phyloP scores from a whole-genome alignment of 78 protist genomes.

The Dictyostelium intermedium region DNA sequence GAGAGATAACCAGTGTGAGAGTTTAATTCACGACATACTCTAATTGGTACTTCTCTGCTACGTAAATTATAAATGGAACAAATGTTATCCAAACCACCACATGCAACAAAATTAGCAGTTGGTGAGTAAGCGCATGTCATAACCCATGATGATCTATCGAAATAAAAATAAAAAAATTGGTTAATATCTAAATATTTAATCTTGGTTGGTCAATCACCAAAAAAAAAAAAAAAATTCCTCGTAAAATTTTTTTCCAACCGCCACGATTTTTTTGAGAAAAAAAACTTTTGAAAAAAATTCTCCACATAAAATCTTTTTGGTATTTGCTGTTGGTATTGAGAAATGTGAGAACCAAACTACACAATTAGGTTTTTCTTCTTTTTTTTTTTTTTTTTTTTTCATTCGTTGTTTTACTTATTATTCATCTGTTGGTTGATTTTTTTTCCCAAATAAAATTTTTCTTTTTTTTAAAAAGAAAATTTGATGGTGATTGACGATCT shows the following conservation, averaged over 20 bases:
- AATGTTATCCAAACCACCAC: slow-evolving; percentile 98
- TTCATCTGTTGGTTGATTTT: too few species aligned
- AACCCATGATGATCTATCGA: slow-evolving; percentile 92
- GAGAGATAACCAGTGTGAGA: slow-evolving; percentile 96
- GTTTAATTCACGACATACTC: slow-evolving; percentile 87
- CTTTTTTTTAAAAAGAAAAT: not conserved
- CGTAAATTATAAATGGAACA: slow-evolving; percentile 93
- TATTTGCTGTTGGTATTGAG: not conserved
- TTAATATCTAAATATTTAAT: not conserved
- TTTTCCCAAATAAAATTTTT: not conserved
- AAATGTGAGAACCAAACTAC: not conserved
- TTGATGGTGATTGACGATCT: not conserved
- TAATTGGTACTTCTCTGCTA: slow-evolving; percentile 77
- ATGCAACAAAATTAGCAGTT: slow-evolving; percentile 92
- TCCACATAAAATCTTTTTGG: not conserved
- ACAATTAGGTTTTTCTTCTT: not conserved
- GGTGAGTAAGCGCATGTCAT: slow-evolving; percentile 99
- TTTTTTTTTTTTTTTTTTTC: not conserved
- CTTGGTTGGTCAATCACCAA: not conserved
- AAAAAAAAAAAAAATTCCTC: not conserved
- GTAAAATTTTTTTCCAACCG: not conserved
- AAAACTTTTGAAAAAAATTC: not conserved
- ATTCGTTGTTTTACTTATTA: too few species aligned
- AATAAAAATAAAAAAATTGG: not conserved
- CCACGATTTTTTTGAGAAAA: not conserved